These are phyloP conservation scores for Chaetomium sp. DNA, from an alignment of 2,329 filamentous ascomycete genomes.

Conservation along the genomic window DNA sequence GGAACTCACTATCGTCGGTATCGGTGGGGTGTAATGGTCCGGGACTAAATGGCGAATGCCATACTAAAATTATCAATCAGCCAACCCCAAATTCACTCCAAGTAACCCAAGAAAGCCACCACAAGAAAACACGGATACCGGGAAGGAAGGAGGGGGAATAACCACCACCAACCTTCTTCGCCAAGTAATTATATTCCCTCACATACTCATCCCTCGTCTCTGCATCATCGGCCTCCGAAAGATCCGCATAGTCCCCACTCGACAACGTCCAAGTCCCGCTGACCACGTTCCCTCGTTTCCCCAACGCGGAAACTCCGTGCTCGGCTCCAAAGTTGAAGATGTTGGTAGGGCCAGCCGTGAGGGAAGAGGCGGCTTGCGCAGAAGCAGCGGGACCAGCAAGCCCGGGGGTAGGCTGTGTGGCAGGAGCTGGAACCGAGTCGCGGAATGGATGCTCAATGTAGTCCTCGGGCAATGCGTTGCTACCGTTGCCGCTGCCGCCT, in stretches of 20 bases:
- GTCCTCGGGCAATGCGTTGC: too few species aligned
- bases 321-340: not conserved
- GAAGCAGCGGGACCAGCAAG: too few species aligned
- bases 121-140: not conserved
- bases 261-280: constrained; percentile 55
- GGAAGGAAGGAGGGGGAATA: not conserved
- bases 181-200: constrained; percentile 54
- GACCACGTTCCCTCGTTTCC: constrained; percentile 26
- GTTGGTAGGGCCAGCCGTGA: too few species aligned
- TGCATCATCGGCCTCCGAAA: constrained; percentile 44
- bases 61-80: constrained; percentile 35
- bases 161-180: constrained; percentile 42
- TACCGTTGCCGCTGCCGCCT: too few species aligned
- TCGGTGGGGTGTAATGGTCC: constrained; percentile 30
- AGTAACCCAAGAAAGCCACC: too few species aligned
- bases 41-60: constrained; percentile 40
- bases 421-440: too few species aligned
- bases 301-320: constrained; percentile 16
- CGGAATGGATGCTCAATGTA: too few species aligned
- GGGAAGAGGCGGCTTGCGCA: too few species aligned
- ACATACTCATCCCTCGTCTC: constrained; percentile 45
- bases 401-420: too few species aligned
- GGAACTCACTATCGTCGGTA: too few species aligned
- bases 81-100: not conserved
- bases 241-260: constrained; percentile 42